Base-by-base conservation (phyloP, 345 rosid species). In the Erucastrum elatum region DNA sequence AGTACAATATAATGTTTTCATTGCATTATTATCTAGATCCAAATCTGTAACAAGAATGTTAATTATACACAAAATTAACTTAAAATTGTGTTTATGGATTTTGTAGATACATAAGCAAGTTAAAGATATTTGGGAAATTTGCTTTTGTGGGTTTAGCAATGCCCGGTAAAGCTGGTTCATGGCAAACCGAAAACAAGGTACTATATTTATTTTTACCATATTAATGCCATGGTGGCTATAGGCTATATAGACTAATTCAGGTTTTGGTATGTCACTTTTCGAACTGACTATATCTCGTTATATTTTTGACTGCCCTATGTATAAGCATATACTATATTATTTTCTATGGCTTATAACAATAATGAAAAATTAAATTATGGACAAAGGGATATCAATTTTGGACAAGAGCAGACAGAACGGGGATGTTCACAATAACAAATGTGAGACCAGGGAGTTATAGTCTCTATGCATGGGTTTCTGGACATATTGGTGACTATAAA, bases 381-480 rank as follows among this genome's bases (percentile, higher is more conserved):
- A 60, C 4, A 53, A 70, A 95, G 99, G 98, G 94, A 35, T 91
- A 95, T 80, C 99, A 95, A 27, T 95, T 93, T 62, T 95, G 98
- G 98, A 82, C 85, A 25, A 64, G 49, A 84, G 82, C 97, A 2
- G 84, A 88, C 77, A 66, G 68, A 39, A 60, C 33, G 13, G 98
- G 98, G 4, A 49, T 53, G 81, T 95, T 95, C 83, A 8, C 44
- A 5, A 86, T 93, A 15, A 39, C 85, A n/a, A 88, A 95, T 61
- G 84, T 89, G 41, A 84, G 93, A 82, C 56, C 84, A 1, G 97
- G 97, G 2, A 67, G 74, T 10, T 91, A 95, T 46, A 87, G 76
- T 76, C 82, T 95, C 66, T 88, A 87, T 29, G 97, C 91, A 1
- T 95, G 89, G 93, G 84, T 91, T 69, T 84, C 88, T 8, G 96